A percentile compares a stretch with the other conserved stretches of the same genome.
phyloP scores from a whole-genome alignment of 2,329 filamentous ascomycete species.

The Ceratocystiopsis brevicomis region DNA sequence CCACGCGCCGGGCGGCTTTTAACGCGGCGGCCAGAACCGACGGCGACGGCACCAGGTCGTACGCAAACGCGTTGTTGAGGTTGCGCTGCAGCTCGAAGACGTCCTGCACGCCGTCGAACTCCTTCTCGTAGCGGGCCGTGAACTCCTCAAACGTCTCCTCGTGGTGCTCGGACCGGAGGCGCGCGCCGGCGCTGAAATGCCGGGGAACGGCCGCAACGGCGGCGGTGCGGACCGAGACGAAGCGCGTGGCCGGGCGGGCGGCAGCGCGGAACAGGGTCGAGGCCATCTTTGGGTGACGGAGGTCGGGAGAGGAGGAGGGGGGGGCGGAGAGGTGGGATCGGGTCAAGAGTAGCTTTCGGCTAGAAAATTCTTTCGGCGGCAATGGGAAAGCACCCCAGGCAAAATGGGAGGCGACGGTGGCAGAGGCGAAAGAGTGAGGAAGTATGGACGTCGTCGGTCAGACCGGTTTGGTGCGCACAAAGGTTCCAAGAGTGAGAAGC shows the following conservation, averaged over 20 bases:
- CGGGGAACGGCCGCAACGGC: constrained; percentile 35
- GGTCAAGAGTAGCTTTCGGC: not conserved
- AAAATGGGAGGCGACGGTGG: too few species aligned
- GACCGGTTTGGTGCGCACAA: too few species aligned
- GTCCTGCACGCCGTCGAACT: constrained; percentile 93
- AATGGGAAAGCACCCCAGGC: too few species aligned
- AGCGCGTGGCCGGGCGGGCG: constrained; percentile 29
- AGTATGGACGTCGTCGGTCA: too few species aligned
- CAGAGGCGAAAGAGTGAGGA: too few species aligned
- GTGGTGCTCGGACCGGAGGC: constrained; percentile 44
- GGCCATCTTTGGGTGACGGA: constrained; percentile 22
- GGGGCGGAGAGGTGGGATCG: constrained; percentile 2
- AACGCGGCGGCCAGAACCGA: constrained; percentile 81
- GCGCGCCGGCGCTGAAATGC: constrained; percentile 43
- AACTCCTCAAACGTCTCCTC: constrained; percentile 99
- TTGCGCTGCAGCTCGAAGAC: constrained; percentile 95
- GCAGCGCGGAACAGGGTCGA: constrained; percentile 51
- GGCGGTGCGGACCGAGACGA: constrained; percentile 23
- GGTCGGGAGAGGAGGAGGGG: not conserved
- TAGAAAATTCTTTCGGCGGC: too few species aligned
- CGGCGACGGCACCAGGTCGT: constrained; percentile 94
- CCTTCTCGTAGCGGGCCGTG: constrained; percentile 97
- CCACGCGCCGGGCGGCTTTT: constrained; percentile 84
- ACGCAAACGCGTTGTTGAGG: constrained; percentile 98
- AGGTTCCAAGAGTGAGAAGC: not conserved